Base-by-base conservation (phyloP, 345 rosid genomes). In the Leavenworthia alabamica region DNA sequence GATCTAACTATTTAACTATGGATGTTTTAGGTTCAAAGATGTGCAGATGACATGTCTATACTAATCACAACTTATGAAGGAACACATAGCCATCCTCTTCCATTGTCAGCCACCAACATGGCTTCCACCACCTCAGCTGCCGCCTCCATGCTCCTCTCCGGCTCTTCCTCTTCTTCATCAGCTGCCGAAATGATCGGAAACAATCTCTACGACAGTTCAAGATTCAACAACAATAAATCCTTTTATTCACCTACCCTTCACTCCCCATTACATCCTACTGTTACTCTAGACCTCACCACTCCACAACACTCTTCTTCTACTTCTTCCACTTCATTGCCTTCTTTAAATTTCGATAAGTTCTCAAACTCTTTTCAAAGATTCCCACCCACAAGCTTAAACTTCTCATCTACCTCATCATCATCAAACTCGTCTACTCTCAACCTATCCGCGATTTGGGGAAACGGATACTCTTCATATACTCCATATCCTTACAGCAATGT, bases 71-170 rank as follows among this genome's bases (percentile, higher is more conserved):
- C 90, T 42, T 86, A 86, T 55, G 95, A 86, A 73, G 95, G 95
- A 62, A 81, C 76, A 36, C 95, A 86, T 72, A 84, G 56, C 76
- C 95, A 86, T 50, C 79, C 82, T 36, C 85, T 86, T 67, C 85
- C 90, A 12, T 73, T 77, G 14, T 81, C 88, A 55, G 95, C 95
- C 66, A 82, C 85, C 4, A 78, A 86, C 39, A 86, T 86, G 90
- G 95, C 95, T 13, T 82, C 95, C 60, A 86, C 95, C 33, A 86
- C 95, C 46, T 75, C 95, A 1, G 95, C 90, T 0, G 95, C 95
- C 2, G 95, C 88, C 35, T 82, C 95, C 20, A 84, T 86, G 88
- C 73, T 86, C 39, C 67, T 86, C 49, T 82, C 95, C 2, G 86
- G 86, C 19, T 84, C 90, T 37, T 78, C 88, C 27, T 77, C 37